Evolutionary conservation across 495 filamentous ascomycete genomes (phyloP).

Genomic region (Penicillium bovifimosum): DNA sequence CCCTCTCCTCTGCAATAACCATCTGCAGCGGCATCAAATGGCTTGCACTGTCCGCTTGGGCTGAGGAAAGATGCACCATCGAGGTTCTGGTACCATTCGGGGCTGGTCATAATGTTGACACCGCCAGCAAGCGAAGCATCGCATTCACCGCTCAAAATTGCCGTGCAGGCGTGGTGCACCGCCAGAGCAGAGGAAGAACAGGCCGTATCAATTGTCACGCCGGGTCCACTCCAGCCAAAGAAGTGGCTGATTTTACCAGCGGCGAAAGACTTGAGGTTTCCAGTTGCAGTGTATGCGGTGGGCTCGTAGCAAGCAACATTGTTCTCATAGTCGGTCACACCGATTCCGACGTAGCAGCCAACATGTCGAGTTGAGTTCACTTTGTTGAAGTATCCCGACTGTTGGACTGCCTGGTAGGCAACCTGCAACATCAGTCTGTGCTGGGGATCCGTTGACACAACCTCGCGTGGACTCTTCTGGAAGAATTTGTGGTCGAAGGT

Average conservation of each 20-base stretch:
- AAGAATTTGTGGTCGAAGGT: slow-evolving; percentile 51
- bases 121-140: slow-evolving; percentile 29
- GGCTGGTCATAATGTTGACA: slow-evolving; percentile 33
- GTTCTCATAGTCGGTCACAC: slow-evolving; percentile 26
- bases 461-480: slow-evolving; percentile 41
- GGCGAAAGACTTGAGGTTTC: slow-evolving; percentile 24
- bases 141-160: slow-evolving; percentile 28
- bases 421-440: slow-evolving; percentile 45
- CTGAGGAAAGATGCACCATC: slow-evolving; percentile 36
- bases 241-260: slow-evolving; percentile 26
- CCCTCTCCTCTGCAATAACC: slow-evolving; percentile 39
- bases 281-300: slow-evolving; percentile 30
- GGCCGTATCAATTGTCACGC: slow-evolving; percentile 36
- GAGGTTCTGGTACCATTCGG: slow-evolving; percentile 28
- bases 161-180: slow-evolving; percentile 31
- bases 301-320: slow-evolving; percentile 28
- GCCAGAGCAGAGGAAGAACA: slow-evolving; percentile 38
- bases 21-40: slow-evolving; percentile 43
- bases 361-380: not conserved
- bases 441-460: slow-evolving; percentile 45
- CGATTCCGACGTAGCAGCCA: slow-evolving; percentile 32
- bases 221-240: slow-evolving; percentile 42
- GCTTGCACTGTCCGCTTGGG: slow-evolving; percentile 54
- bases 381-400: slow-evolving; percentile 31
- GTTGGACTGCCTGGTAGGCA: slow-evolving; percentile 44